These are phyloP conservation scores for Hortaea werneckii DNA, from an alignment of 2,329 filamentous ascomycete species.

Conservation along the genomic window DNA sequence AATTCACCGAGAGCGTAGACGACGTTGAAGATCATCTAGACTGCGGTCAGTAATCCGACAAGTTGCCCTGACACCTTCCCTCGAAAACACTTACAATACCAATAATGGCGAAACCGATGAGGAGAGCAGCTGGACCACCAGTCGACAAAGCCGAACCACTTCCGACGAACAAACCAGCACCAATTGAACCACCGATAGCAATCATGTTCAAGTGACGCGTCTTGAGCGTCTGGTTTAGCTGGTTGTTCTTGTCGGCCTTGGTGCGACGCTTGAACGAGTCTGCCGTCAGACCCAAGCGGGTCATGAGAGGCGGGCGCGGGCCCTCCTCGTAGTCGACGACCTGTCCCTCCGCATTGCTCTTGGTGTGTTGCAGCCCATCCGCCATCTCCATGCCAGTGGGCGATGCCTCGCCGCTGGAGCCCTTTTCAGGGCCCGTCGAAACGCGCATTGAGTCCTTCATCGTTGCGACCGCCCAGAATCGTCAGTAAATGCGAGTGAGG, in stretches of 20 bases:
- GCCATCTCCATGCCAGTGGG: conserved; percentile 3
- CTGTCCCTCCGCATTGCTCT: neutral
- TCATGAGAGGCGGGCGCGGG: conserved; percentile 5
- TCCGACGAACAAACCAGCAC: conserved; percentile 27
- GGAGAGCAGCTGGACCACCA: conserved; percentile 24
- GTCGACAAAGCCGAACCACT: conserved; percentile 22
- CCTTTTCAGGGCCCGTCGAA: neutral
- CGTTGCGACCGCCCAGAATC: neutral
- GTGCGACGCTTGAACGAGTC: conserved; percentile 22
- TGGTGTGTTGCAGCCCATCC: neutral
- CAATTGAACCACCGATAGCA: conserved; percentile 29
- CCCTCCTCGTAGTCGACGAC: neutral
- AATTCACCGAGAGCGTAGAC: conserved; percentile 28
- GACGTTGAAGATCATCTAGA: conserved; percentile 16
- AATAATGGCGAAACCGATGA: conserved; percentile 27
- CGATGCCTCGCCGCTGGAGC: neutral
- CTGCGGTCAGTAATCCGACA: no score
- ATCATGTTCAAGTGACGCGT: conserved; percentile 5
- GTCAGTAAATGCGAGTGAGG: no score
- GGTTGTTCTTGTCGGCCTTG: conserved; percentile 18
- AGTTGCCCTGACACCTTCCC: no score
- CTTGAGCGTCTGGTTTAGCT: conserved; percentile 20
- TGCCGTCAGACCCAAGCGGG: conserved; percentile 22
- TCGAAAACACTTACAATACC: conserved; percentile 14
- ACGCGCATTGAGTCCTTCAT: neutral